Percentiles rank a stretch among this genome's conserved stretches.
Evolutionary conservation across 106 monocot species (phyloP).

Genomic region (Gastrodia elata): DNA sequence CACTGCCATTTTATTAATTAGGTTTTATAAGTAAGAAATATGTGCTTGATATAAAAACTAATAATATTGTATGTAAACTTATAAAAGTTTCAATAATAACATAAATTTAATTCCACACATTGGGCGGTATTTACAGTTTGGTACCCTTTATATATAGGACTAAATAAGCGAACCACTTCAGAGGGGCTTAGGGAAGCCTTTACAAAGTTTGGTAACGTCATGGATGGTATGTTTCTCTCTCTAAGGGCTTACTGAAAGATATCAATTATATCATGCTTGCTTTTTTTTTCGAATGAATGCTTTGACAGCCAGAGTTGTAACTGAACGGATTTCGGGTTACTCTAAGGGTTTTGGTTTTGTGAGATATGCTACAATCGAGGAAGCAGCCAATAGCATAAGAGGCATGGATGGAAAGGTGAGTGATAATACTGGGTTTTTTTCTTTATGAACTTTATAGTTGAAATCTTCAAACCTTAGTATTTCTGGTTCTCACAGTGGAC

Average conservation of each 20-base stretch:
- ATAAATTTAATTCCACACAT: no score
- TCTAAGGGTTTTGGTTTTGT: slow-evolving; percentile 79
- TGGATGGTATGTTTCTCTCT: slow-evolving; percentile 33
- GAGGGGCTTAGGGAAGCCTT: slow-evolving; percentile 60
- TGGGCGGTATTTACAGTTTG: no score
- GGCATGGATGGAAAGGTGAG: slow-evolving; percentile 76
- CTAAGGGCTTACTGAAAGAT: background rate
- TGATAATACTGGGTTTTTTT: background rate
- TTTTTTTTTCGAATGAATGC: background rate
- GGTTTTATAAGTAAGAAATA: no score
- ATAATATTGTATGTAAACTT: no score
- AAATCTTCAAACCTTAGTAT: background rate
- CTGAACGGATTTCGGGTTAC: slow-evolving; percentile 57
- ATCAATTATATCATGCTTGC: background rate
- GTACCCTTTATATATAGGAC: no score
- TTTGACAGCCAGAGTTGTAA: slow-evolving; percentile 50
- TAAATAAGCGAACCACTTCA: slow-evolving; percentile 68
- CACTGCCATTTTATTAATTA: no score
- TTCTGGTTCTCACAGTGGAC: background rate
- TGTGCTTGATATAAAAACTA: no score
- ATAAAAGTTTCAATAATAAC: no score
- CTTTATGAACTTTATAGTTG: background rate
- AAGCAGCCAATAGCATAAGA: slow-evolving; percentile 47
- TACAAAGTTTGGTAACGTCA: slow-evolving; percentile 53
- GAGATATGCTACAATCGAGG: slow-evolving; percentile 41